Percentiles rank a stretch among this genome's conserved stretches.
phyloP scores from a whole-genome alignment of 2,329 filamentous ascomycete species.

The Rhinocladiella similis region DNA sequence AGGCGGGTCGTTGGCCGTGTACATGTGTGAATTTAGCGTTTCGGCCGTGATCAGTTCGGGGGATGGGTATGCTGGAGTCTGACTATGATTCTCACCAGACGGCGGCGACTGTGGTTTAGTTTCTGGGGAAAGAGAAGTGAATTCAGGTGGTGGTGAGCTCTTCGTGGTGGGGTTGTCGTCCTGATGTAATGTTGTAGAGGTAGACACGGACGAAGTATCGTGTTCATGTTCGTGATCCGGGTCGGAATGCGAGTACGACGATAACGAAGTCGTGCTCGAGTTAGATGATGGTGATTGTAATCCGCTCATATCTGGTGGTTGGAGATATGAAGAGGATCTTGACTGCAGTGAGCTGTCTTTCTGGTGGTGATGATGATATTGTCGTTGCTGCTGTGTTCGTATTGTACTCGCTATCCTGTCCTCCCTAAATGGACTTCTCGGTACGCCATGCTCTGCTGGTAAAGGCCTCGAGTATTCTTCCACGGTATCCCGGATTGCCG shows the following conservation, averaged over 20 bases:
- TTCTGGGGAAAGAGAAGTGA: not conserved
- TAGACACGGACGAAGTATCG: conserved; percentile 13
- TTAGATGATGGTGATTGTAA: not conserved
- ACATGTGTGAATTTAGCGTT: conserved; percentile 81
- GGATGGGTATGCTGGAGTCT: conserved; percentile 59
- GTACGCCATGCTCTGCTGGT: conserved; percentile 46
- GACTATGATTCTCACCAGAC: not conserved
- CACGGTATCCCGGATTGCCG: conserved; percentile 83
- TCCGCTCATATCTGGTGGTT: conserved; percentile 34
- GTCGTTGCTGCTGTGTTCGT: conserved; percentile 61
- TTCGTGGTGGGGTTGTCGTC: conserved; percentile 10
- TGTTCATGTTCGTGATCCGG: conserved; percentile 19
- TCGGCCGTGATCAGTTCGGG: conserved; percentile 84
- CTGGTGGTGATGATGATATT: conserved; percentile 27
- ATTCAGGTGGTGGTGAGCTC: conserved; percentile 13
- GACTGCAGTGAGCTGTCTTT: too few species aligned
- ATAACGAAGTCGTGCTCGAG: conserved; percentile 28
- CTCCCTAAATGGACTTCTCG: conserved; percentile 75
- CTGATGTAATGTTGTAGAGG: conserved; percentile 4
- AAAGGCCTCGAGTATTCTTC: conserved; percentile 78
- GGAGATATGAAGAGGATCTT: conserved; percentile 16
- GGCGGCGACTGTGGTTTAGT: not conserved
- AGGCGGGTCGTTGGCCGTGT: conserved; percentile 81
- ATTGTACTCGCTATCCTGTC: conserved; percentile 86
- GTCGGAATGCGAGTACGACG: conserved; percentile 20